A percentile compares a stretch with the other conserved stretches of the same genome.
These are phyloP conservation scores for Botrytis cinerea DNA, from an alignment of 2,329 filamentous ascomycete species.

Conservation along the genomic window DNA sequence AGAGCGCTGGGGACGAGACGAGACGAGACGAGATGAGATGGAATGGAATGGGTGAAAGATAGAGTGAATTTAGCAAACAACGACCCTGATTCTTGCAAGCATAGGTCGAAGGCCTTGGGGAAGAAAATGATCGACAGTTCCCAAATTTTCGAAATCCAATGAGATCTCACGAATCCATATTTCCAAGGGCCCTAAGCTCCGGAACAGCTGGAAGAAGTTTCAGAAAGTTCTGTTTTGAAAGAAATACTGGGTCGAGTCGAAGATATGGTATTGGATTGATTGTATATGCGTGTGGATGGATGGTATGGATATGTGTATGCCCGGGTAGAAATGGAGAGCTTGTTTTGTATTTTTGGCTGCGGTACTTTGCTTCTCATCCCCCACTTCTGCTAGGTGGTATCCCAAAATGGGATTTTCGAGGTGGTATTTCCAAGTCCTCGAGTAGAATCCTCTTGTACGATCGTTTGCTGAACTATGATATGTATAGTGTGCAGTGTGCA, in stretches of 20 bases:
- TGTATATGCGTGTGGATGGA: background rate
- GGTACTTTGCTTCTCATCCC: background rate
- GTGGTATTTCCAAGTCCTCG: conserved; percentile 2
- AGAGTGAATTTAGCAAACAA: background rate
- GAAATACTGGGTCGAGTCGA: background rate
- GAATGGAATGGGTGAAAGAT: background rate
- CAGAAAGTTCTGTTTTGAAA: conserved; percentile 7
- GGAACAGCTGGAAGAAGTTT: background rate
- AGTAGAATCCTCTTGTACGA: background rate
- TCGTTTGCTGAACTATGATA: background rate
- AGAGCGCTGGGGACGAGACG: background rate
- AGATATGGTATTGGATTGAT: background rate
- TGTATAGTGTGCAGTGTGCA: background rate
- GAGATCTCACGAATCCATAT: background rate
- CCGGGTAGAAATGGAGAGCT: conserved; percentile 4
- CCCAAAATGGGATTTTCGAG: background rate
- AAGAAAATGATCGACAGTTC: conserved; percentile 6
- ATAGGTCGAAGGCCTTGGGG: background rate
- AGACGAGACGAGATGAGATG: background rate
- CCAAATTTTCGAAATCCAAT: conserved; percentile 10
- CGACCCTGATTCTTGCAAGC: background rate
- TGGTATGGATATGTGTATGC: background rate
- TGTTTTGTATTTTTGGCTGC: background rate
- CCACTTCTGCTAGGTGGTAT: conserved; percentile 13
- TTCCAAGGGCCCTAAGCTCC: background rate